A percentile compares a stretch with the other conserved stretches of the same genome.
Evolutionary conservation across 2,329 filamentous ascomycete genomes (phyloP).

Genomic region (Arthrocladium fulminans): DNA sequence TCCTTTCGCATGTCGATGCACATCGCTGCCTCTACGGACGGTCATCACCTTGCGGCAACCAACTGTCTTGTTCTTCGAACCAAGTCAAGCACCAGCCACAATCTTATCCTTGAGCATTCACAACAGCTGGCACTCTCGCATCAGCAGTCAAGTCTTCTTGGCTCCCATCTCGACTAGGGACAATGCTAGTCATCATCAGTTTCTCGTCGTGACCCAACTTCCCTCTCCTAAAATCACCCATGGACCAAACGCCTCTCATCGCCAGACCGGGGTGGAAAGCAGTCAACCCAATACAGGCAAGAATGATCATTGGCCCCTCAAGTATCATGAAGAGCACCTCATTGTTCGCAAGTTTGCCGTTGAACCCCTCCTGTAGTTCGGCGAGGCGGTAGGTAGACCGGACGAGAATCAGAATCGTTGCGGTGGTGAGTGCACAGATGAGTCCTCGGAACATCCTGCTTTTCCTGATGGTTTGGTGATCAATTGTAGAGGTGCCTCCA

Average conservation of each 20-base stretch:
- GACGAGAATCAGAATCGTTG: conserved; percentile 37
- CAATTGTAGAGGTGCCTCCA: background rate
- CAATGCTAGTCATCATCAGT: background rate
- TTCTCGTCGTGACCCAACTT: background rate
- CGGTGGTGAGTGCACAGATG: conserved; percentile 10
- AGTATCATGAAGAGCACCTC: conserved; percentile 43
- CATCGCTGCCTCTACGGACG: no score
- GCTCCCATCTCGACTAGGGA: background rate
- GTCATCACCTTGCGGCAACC: no score
- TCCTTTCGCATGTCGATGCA: no score
- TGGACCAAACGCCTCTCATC: conserved; percentile 1
- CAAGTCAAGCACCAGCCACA: no score
- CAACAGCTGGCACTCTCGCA: background rate
- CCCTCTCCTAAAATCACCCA: background rate
- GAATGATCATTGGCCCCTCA: conserved; percentile 44
- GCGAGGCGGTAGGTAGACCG: conserved; percentile 42
- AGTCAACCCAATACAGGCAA: conserved; percentile 35
- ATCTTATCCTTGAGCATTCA: background rate
- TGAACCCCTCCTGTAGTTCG: conserved; percentile 41
- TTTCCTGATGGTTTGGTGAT: background rate
- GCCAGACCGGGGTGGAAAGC: conserved; percentile 35
- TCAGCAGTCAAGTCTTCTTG: background rate
- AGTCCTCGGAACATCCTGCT: conserved; percentile 35
- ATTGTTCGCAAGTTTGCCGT: conserved; percentile 38
- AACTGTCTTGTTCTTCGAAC: no score